Evolutionary conservation across 441 rosid species (phyloP), one percentile per base, ranked within the genome.

Genomic region (Gossypium davidsonii): DNA sequence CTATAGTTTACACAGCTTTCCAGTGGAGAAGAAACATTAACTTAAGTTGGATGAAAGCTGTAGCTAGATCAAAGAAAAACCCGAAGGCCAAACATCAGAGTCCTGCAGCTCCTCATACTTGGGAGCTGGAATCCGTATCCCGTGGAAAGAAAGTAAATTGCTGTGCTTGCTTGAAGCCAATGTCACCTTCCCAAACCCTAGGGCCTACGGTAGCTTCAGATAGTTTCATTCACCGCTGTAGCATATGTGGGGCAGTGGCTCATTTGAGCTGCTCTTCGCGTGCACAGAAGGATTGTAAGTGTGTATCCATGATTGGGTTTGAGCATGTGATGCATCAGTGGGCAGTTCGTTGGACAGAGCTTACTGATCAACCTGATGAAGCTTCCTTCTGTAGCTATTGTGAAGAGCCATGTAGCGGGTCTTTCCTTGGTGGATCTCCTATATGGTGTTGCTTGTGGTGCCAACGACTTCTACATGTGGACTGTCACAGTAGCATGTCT

Each of bases 401-500:
- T 79, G 99, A 93, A 75, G 99, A 93, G 83, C 86, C 88, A 9
- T 95, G 97, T 72, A 87, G 86, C 69, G 91, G 96, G 68, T 91
- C 98, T 59, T 95, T 95, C 84, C 93, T 95, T 25, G 87, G 98
- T 42, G 99, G 98, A 61, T 93, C 98, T n/a, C 99, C 99, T 31
- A 85, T 93, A 76, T 95, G 97, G 99, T 90, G 96, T 80, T 95
- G 99, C 87, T 84, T 90, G 85, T 95, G 99, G 98, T 95, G 99
- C 82, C 99, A 95, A 74, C 89, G 91, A 44, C 90, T 95, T 71
- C 90, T 95, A 34, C 99, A 95, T 77, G 96, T 95, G 17, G 99
- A 95, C 82, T 95, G 99, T 75, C 97, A 90, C 70, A 76, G 79
- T 79, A 87, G 76, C 71, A 84, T 94, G 91, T 88, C 83, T 8